Conservation (phyloP, 2,329 filamentous ascomycete species). For the Pseudogymnoascus sp. region DNA sequence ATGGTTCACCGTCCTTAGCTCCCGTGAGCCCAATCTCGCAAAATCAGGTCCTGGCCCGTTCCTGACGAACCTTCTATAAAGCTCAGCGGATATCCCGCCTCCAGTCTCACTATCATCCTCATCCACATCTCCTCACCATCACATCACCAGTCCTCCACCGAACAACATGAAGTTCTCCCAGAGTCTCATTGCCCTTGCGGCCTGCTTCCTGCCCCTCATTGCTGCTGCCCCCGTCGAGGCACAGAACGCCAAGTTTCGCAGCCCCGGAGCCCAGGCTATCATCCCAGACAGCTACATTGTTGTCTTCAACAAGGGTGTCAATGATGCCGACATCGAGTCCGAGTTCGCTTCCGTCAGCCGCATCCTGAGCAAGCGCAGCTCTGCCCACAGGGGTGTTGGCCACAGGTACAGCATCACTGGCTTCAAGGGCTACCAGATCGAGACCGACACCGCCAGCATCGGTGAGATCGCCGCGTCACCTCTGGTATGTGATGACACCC, state of each 20-base stretch:
- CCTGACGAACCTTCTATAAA: background rate
- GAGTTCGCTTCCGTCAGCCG: constrained; percentile 44
- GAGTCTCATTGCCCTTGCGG: constrained; percentile 21
- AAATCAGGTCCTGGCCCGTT: background rate
- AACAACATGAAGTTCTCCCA: constrained; percentile 8
- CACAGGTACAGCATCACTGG: constrained; percentile 22
- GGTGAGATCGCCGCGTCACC: constrained; percentile 24
- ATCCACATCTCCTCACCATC: background rate
- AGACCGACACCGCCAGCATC: constrained; percentile 23
- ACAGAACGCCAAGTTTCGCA: constrained; percentile 32
- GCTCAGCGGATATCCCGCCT: background rate
- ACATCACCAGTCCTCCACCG: background rate
- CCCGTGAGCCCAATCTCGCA: background rate
- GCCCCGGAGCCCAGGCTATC: constrained; percentile 41
- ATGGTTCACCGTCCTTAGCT: background rate
- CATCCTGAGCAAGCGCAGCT: constrained; percentile 50
- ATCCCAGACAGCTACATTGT: constrained; percentile 57
- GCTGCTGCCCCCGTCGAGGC: constrained; percentile 21
- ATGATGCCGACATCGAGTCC: constrained; percentile 41
- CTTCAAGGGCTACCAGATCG: constrained; percentile 26
- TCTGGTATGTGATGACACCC: constrained; percentile 18
- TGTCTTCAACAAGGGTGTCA: constrained; percentile 53
- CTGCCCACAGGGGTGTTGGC: constrained; percentile 30
- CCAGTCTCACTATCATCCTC: background rate
- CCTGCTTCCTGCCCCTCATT: constrained; percentile 22